A percentile compares a stretch with the other conserved stretches of the same genome.
Conservation (phyloP, 495 filamentous ascomycete species). For the Neurospora sp. region DNA sequence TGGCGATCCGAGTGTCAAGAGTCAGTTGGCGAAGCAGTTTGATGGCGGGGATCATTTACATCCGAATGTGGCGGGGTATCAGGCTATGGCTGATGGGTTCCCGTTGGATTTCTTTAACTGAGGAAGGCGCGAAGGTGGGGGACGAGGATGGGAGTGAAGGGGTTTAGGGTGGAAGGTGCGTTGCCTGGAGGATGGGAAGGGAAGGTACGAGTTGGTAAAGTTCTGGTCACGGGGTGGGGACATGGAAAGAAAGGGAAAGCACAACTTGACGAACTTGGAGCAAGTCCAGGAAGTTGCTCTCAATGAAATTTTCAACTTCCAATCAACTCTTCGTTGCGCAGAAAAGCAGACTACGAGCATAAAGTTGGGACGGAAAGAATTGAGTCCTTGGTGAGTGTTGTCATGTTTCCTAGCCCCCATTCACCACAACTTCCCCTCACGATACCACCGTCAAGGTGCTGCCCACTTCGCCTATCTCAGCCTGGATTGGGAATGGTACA, state of each 20-base stretch:
- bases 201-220: background rate
- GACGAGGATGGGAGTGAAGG: background rate
- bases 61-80: conserved; percentile 55
- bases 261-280: background rate
- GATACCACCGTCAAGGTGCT: background rate
- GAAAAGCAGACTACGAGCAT: background rate
- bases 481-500: background rate
- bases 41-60: conserved; percentile 65
- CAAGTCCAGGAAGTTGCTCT: background rate
- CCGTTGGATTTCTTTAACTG: conserved; percentile 44
- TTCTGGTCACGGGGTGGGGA: background rate
- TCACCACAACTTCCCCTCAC: background rate
- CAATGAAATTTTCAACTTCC: background rate
- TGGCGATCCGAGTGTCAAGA: conserved; percentile 36
- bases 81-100: conserved; percentile 51
- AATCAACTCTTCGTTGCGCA: background rate
- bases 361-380: background rate
- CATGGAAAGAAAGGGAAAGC: background rate
- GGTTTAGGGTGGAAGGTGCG: background rate
- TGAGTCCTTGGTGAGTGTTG: background rate
- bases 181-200: background rate
- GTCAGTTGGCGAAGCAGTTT: conserved; percentile 37
- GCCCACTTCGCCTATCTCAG: background rate
- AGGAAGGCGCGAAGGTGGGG: background rate
- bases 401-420: background rate